phyloP scores from a whole-genome alignment of 768 basidiomycete genomes.

The Rhodotorula toruloides region DNA sequence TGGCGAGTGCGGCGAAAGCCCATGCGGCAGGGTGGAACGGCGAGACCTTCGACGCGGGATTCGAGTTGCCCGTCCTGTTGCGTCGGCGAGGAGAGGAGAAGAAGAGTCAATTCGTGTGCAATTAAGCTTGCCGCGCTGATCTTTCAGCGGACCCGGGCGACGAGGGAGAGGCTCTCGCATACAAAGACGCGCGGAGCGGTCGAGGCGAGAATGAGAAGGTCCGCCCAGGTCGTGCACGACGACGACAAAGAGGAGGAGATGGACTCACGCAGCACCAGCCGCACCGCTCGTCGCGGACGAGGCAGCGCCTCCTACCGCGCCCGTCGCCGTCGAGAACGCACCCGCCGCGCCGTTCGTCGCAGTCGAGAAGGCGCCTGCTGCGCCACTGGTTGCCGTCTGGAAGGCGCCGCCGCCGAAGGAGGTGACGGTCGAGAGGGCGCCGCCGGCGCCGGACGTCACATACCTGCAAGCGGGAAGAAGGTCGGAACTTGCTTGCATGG shows the following conservation, averaged over 20 bases:
- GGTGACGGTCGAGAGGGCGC: constrained; percentile 1
- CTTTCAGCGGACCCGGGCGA: too few species aligned
- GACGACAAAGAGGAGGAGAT: too few species aligned
- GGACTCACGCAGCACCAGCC: background rate
- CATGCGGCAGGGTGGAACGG: background rate
- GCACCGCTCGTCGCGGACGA: background rate
- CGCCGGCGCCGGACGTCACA: constrained; percentile 5
- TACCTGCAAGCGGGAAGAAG: background rate
- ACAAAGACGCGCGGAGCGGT: too few species aligned
- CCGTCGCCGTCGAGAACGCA: background rate
- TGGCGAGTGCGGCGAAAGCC: background rate
- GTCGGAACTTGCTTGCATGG: background rate
- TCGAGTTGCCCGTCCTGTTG: background rate
- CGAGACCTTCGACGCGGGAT: background rate
- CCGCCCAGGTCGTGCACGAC: too few species aligned
- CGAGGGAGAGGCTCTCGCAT: too few species aligned
- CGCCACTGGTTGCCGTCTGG: background rate
- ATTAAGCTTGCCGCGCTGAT: too few species aligned
- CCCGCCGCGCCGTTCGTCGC: background rate
- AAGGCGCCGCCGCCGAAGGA: background rate
- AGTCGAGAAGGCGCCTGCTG: background rate
- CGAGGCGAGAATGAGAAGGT: too few species aligned
- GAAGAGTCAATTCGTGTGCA: background rate
- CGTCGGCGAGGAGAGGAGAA: background rate
- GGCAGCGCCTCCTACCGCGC: background rate